Conservation (phyloP, 2,329 filamentous ascomycete species). For the Chaetothyriales sp. region DNA sequence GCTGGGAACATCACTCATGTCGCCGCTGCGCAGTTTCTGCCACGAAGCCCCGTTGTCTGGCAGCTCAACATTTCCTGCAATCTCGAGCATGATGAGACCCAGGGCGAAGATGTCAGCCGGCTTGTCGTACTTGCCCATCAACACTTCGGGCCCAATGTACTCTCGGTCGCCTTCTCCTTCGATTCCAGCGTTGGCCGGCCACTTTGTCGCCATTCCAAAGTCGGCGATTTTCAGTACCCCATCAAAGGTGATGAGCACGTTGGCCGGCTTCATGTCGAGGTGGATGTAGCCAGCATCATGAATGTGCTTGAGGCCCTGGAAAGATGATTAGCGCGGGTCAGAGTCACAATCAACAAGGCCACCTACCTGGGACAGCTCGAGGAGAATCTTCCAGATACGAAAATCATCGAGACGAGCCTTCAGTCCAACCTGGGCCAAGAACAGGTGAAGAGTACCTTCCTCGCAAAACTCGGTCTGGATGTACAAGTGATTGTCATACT, state of each 20-base stretch:
- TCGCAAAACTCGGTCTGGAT: conserved; percentile 97
- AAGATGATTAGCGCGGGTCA: conserved; percentile 16
- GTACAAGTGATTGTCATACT: conserved; percentile 69
- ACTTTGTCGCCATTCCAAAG: conserved; percentile 58
- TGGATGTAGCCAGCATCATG: conserved; percentile 73
- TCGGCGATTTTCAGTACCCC: conserved; percentile 52
- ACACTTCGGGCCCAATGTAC: conserved; percentile 87
- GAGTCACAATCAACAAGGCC: conserved; percentile 22
- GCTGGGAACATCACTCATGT: conserved; percentile 75
- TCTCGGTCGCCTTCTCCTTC: conserved; percentile 91
- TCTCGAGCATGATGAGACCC: conserved; percentile 86
- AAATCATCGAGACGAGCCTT: conserved; percentile 89
- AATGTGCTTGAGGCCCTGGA: conserved; percentile 71
- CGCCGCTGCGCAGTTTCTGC: conserved; percentile 76
- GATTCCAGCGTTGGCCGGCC: conserved; percentile 60
- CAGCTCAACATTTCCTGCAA: conserved; percentile 81
- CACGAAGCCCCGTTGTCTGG: conserved; percentile 86
- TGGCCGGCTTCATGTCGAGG: conserved; percentile 51
- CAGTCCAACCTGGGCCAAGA: conserved; percentile 65
- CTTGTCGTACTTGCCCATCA: conserved; percentile 73
- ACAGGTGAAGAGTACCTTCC: conserved; percentile 76
- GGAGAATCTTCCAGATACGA: conserved; percentile 92
- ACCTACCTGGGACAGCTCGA: conserved; percentile 64
- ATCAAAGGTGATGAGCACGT: conserved; percentile 51
- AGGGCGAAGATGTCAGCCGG: conserved; percentile 88